Conservation (phyloP, 2,329 filamentous ascomycete species). For the Penicillium sp. region DNA sequence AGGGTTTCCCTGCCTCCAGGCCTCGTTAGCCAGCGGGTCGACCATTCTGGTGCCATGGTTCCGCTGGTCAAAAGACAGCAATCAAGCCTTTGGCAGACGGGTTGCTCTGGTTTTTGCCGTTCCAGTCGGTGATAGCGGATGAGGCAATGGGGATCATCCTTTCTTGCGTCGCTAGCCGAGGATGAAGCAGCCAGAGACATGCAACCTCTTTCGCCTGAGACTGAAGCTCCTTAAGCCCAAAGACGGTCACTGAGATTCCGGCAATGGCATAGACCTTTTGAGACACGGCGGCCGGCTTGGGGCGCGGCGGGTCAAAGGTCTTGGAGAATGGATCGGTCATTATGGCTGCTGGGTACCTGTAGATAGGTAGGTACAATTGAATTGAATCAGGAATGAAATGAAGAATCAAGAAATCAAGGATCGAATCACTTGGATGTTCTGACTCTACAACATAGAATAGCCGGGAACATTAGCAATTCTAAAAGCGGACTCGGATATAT, state of each 20-base stretch:
- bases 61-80: conserved; percentile 80
- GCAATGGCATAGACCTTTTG: conserved; percentile 64
- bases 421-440: not conserved
- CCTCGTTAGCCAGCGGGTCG: conserved; percentile 62
- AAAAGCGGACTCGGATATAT: conserved; percentile 14
- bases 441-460: not conserved
- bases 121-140: conserved; percentile 65
- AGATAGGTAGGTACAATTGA: not conserved
- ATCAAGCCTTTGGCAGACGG: conserved; percentile 58
- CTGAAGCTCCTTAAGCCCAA: conserved; percentile 71
- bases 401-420: not conserved
- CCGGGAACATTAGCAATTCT: conserved; percentile 5
- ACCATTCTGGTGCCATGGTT: conserved; percentile 79
- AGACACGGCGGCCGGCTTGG: conserved; percentile 50
- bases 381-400: not conserved
- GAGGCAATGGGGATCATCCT: conserved; percentile 71
- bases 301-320: conserved; percentile 26
- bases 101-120: conserved; percentile 40
- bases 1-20: conserved; percentile 73
- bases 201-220: conserved; percentile 54
- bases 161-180: conserved; percentile 63
- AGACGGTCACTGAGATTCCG: conserved; percentile 72
- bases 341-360: not conserved
- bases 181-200: conserved; percentile 88
- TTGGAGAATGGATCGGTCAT: conserved; percentile 36